Conservation (phyloP, 2,329 filamentous ascomycete genomes). For the Sarocladium brachiariae region DNA sequence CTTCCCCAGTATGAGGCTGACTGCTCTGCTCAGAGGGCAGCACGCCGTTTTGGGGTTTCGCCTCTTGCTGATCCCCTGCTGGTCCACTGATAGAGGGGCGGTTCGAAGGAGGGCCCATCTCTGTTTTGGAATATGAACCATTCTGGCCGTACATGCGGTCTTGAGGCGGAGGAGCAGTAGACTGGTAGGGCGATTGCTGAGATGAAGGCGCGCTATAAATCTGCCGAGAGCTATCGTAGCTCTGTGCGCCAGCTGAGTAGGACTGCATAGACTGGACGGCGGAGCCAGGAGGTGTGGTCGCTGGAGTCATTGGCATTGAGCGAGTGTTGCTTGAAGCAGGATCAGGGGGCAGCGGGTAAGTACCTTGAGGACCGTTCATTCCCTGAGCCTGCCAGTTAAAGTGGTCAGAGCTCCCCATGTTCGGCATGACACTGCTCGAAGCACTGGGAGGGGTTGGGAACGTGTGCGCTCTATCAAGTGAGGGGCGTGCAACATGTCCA, state of each 20-base stretch:
- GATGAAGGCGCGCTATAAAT: constrained; percentile 69
- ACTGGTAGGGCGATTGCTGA: constrained; percentile 65
- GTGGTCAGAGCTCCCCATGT: constrained; percentile 67
- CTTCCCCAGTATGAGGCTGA: constrained; percentile 53
- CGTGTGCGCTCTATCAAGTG: constrained; percentile 78
- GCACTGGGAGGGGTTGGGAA: constrained; percentile 93
- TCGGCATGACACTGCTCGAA: constrained; percentile 66
- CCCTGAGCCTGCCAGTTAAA: constrained; percentile 70
- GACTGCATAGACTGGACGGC: constrained; percentile 70
- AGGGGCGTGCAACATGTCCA: constrained; percentile 67
- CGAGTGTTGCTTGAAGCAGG: constrained; percentile 59
- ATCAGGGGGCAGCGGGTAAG: constrained; percentile 74
- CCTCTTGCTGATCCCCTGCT: constrained; percentile 55
- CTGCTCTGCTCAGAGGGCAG: constrained; percentile 44
- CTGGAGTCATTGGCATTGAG: constrained; percentile 86
- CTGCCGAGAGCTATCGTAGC: constrained; percentile 69
- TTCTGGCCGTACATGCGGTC: constrained; percentile 63
- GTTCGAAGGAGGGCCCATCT: constrained; percentile 77
- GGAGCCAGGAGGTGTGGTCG: constrained; percentile 78
- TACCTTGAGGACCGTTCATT: constrained; percentile 55
- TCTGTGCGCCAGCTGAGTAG: constrained; percentile 62
- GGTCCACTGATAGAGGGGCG: constrained; percentile 51
- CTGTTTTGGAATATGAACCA: constrained; percentile 67
- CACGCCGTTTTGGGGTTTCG: constrained; percentile 60
- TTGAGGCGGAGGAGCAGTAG: constrained; percentile 42